These are phyloP conservation scores for Penicillium sp. DNA, from an alignment of 2,329 filamentous ascomycete genomes.

Conservation along the genomic window DNA sequence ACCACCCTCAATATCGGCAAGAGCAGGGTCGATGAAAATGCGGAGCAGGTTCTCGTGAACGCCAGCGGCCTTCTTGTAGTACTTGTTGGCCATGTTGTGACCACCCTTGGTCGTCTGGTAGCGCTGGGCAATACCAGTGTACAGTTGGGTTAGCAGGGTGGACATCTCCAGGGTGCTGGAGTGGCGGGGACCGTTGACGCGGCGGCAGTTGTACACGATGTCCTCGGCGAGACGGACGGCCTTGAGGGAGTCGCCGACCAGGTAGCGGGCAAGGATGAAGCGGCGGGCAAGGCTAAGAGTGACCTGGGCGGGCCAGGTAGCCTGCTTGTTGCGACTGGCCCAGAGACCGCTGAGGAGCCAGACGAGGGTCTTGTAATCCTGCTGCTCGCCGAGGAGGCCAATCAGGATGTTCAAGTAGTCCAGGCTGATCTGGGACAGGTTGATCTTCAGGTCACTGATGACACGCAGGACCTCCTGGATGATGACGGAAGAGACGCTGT, in stretches of 20 bases:
- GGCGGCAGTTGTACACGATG: constrained; percentile 57
- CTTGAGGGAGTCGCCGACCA: constrained; percentile 46
- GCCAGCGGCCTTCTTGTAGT: constrained; percentile 40
- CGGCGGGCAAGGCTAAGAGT: constrained; percentile 53
- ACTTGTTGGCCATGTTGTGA: constrained; percentile 36
- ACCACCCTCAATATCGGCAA: constrained; percentile 31
- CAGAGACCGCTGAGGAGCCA: constrained; percentile 46
- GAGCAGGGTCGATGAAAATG: constrained; percentile 34
- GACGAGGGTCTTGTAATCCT: constrained; percentile 46
- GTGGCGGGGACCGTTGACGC: constrained; percentile 52
- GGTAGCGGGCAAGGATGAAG: constrained; percentile 53
- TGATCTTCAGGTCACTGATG: constrained; percentile 43
- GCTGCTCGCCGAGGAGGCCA: constrained; percentile 45
- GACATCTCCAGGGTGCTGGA: constrained; percentile 51
- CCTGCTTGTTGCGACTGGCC: constrained; percentile 47
- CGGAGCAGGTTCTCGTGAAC: constrained; percentile 42
- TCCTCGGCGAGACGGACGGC: constrained; percentile 54
- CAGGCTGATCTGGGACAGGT: constrained; percentile 44
- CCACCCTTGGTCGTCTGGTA: constrained; percentile 36
- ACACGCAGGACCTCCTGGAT: constrained; percentile 44
- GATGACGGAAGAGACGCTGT: constrained; percentile 42
- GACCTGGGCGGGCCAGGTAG: constrained; percentile 41
- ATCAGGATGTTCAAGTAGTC: constrained; percentile 46
- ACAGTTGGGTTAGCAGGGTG: constrained; percentile 52
- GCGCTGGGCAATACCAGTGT: constrained; percentile 43